Conservation (phyloP, 2,329 filamentous ascomycete genomes). For the Pseudonectria buxi region DNA sequence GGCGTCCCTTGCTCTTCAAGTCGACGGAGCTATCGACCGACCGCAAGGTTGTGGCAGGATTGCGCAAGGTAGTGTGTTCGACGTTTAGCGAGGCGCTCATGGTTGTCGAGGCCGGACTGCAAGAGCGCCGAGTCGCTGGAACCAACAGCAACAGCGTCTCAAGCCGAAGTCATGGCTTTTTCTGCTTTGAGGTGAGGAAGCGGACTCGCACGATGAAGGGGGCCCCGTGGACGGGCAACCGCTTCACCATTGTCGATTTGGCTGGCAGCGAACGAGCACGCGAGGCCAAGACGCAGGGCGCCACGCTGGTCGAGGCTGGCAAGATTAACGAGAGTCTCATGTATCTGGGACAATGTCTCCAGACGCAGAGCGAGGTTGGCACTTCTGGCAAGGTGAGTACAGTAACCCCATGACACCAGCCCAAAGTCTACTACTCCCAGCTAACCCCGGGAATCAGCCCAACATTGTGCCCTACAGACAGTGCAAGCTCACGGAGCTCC, state of each 20-base stretch:
- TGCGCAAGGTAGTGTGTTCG: conserved; percentile 83
- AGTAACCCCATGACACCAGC: too few species aligned
- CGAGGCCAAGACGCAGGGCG: conserved; percentile 88
- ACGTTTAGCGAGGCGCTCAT: conserved; percentile 78
- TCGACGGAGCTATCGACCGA: conserved; percentile 81
- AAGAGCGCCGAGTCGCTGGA: conserved; percentile 79
- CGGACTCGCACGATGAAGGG: conserved; percentile 42
- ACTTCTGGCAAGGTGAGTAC: conserved; percentile 64
- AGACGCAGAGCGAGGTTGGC: conserved; percentile 81
- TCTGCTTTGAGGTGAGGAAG: conserved; percentile 92
- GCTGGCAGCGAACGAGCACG: conserved; percentile 90
- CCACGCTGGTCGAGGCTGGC: conserved; percentile 87
- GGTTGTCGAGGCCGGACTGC: conserved; percentile 82
- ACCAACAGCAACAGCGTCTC: conserved; percentile 91
- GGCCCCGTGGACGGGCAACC: conserved; percentile 65
- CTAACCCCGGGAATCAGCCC: conserved; percentile 42
- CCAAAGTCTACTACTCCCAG: too few species aligned
- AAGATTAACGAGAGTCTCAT: conserved; percentile 99
- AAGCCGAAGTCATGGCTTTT: conserved; percentile 91
- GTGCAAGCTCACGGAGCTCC: conserved; percentile 76
- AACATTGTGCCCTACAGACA: conserved; percentile 73
- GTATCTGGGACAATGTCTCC: conserved; percentile 94
- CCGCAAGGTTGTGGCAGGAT: conserved; percentile 86
- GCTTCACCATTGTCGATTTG: conserved; percentile 82
- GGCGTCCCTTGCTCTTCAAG: conserved; percentile 87